Conservation (phyloP, 768 basidiomycete species). For the Panellus pusillus region DNA sequence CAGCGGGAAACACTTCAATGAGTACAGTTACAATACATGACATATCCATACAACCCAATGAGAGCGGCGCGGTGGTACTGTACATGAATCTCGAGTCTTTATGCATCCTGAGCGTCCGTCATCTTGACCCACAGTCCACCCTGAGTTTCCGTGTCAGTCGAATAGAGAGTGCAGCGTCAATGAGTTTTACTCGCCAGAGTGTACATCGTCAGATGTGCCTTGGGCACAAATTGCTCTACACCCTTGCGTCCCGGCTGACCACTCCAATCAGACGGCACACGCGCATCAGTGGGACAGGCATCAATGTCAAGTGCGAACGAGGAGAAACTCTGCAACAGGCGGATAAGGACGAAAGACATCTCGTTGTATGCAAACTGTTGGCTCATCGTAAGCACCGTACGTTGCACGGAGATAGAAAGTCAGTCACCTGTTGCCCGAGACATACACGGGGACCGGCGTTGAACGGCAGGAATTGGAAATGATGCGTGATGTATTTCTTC, state of each 20-base stretch:
- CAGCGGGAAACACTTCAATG: neutral
- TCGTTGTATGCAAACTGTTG: constrained; percentile 18
- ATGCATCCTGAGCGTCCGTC: neutral
- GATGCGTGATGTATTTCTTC: constrained; percentile 42
- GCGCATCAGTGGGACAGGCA: constrained; percentile 29
- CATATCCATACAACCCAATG: no score
- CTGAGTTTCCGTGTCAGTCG: neutral
- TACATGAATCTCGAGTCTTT: neutral
- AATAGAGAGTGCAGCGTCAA: neutral
- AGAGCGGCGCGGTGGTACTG: no score
- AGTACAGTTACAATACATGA: neutral
- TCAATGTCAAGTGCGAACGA: constrained; percentile 32
- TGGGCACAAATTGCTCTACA: constrained; percentile 31
- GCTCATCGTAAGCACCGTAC: neutral
- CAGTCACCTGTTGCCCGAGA: constrained; percentile 10
- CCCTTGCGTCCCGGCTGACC: constrained; percentile 28
- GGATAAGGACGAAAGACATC: constrained; percentile 26
- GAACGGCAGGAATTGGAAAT: constrained; percentile 48
- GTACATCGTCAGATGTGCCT: constrained; percentile 38
- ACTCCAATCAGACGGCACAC: constrained; percentile 36
- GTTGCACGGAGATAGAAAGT: neutral
- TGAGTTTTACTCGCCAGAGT: constrained; percentile 10
- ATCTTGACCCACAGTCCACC: constrained; percentile 6
- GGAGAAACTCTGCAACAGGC: constrained; percentile 41
- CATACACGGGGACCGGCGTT: constrained; percentile 41